phyloP scores from a whole-genome alignment of 768 basidiomycete species.

The Termitomyces bulborhizus region DNA sequence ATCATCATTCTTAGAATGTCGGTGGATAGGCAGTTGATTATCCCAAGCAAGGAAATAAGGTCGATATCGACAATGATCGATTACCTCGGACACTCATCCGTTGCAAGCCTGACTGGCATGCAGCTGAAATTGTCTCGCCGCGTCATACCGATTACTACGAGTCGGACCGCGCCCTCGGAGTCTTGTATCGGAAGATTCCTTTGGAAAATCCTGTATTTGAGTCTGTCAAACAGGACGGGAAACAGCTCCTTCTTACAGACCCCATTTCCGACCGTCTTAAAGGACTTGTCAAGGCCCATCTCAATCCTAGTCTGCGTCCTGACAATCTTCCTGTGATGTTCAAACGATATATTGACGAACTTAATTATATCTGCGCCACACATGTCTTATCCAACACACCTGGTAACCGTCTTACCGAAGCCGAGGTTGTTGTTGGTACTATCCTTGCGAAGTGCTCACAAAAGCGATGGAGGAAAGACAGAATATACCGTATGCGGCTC shows the following conservation, averaged over 20 bases:
- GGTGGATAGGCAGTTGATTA: conserved; percentile 63
- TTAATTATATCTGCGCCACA: conserved; percentile 63
- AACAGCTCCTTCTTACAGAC: conserved; percentile 22
- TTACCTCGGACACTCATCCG: conserved; percentile 54
- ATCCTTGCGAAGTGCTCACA: conserved; percentile 69
- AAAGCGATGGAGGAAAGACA: conserved; percentile 49
- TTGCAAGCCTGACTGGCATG: conserved; percentile 78
- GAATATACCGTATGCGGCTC: conserved; percentile 56
- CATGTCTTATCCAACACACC: conserved; percentile 58
- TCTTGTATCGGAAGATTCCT: conserved; percentile 58
- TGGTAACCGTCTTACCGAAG: conserved; percentile 54
- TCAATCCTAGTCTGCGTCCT: conserved; percentile 19
- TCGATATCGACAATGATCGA: conserved; percentile 36
- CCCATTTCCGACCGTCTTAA: conserved; percentile 31
- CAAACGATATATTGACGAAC: conserved; percentile 52
- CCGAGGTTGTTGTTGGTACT: conserved; percentile 69
- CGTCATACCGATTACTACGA: conserved; percentile 63
- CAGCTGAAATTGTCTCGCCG: conserved; percentile 47
- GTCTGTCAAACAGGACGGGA: conserved; percentile 7
- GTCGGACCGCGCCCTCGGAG: conserved; percentile 65
- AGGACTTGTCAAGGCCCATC: conserved; percentile 22
- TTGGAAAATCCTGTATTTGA: conserved; percentile 32
- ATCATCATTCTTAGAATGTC: not conserved
- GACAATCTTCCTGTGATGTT: conserved; percentile 35
- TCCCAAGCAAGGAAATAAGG: conserved; percentile 68